A percentile compares a stretch with the other conserved stretches of the same genome.
These are phyloP conservation scores for Fusarium penzigii DNA, from an alignment of 2,329 filamentous ascomycete species.

Conservation along the genomic window DNA sequence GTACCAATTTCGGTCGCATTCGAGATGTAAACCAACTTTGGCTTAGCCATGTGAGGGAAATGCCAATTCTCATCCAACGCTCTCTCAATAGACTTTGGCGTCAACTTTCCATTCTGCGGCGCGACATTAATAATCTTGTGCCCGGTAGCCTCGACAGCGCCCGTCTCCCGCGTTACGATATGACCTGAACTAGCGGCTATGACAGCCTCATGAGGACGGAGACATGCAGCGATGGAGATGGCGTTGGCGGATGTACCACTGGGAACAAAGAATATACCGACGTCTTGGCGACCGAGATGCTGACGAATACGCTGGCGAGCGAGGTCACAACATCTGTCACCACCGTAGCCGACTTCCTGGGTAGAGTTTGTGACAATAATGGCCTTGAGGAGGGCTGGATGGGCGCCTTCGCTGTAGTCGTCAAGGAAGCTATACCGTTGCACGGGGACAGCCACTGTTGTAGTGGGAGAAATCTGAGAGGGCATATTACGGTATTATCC, in stretches of 20 bases:
- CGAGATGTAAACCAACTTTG: conserved; percentile 52
- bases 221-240: conserved; percentile 52
- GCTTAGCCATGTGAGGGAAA: conserved; percentile 53
- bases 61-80: conserved; percentile 50
- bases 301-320: conserved; percentile 44
- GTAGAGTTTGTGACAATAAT: conserved; percentile 44
- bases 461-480: conserved; percentile 10
- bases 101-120: conserved; percentile 49
- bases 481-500: conserved; percentile 15
- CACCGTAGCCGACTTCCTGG: conserved; percentile 50
- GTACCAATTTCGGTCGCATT: conserved; percentile 54
- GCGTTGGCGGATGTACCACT: conserved; percentile 54
- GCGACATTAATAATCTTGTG: conserved; percentile 53
- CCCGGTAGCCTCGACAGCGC: conserved; percentile 51
- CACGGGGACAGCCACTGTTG: not conserved
- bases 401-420: conserved; percentile 54
- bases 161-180: conserved; percentile 51
- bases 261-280: conserved; percentile 52
- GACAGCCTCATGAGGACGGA: conserved; percentile 52
- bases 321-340: conserved; percentile 44
- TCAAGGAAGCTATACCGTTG: conserved; percentile 48
- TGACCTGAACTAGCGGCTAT: conserved; percentile 52
- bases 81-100: conserved; percentile 41
- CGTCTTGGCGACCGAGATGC: conserved; percentile 39
- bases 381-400: conserved; percentile 49